A percentile compares a stretch with the other conserved stretches of the same genome.
Evolutionary conservation across 129 eudicot genomes (phyloP).

Genomic region (Silybum marianum): DNA sequence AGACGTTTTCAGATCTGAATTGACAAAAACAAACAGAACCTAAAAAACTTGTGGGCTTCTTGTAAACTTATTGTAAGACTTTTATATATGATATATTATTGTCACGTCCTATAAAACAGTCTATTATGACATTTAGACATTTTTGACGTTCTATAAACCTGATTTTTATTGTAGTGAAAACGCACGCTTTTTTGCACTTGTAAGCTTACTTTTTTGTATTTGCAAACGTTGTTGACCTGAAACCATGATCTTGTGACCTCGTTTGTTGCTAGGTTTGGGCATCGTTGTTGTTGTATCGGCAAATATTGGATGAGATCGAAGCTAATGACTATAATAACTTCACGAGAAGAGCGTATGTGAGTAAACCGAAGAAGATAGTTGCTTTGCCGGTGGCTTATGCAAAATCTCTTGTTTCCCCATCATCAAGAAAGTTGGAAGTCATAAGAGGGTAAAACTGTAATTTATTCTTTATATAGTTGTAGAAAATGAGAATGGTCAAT

Average conservation of each 20-base stretch:
- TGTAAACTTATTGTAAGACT: neutral
- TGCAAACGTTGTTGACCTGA: neutral
- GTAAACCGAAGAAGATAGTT: constrained; percentile 81
- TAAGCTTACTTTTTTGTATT: neutral
- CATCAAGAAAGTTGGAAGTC: constrained; percentile 39
- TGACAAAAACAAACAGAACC: no score
- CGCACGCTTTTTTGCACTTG: neutral
- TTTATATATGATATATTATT: no score
- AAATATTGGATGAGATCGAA: constrained; percentile 92
- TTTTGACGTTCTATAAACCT: neutral
- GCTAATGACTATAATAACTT: constrained; percentile 93
- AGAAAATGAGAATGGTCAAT: constrained; percentile 31
- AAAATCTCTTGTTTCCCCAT: constrained; percentile 68
- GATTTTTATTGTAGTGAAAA: neutral
- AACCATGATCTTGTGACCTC: neutral
- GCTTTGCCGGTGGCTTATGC: constrained; percentile 88
- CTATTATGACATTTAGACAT: neutral
- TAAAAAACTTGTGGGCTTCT: no score
- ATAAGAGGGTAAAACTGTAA: constrained; percentile 29
- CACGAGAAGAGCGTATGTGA: constrained; percentile 87
- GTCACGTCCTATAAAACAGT: neutral
- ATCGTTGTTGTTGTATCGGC: constrained; percentile 75
- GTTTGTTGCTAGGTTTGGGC: constrained; percentile 77
- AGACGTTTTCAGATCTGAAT: no score
- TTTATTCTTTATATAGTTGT: constrained; percentile 31